A percentile compares a stretch with the other conserved stretches of the same genome.
phyloP scores from a whole-genome alignment of 1,284 basidiomycete genomes.

The Cryptococcus deneoformans region DNA sequence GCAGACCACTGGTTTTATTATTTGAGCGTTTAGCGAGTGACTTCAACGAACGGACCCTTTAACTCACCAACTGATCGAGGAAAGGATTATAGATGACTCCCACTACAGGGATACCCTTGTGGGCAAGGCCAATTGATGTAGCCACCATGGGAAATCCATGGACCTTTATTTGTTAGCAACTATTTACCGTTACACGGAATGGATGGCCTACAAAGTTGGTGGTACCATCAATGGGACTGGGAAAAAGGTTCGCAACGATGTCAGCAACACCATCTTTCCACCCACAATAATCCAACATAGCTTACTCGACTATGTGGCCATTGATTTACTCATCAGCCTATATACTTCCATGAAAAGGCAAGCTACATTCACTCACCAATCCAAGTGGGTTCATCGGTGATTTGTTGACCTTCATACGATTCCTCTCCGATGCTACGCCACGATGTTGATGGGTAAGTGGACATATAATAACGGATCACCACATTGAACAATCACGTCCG shows the following conservation, averaged over 20 bases:
- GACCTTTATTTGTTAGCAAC: slow-evolving; percentile 19
- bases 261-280: slow-evolving; percentile 6
- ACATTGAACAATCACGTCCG: not conserved
- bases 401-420: slow-evolving; percentile 69
- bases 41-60: not conserved
- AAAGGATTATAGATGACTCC: slow-evolving; percentile 94
- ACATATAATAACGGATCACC: not conserved
- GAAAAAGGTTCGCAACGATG: not conserved
- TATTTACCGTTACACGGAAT: too few species aligned
- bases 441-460: slow-evolving; percentile 49
- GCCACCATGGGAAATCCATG: slow-evolving; percentile 76
- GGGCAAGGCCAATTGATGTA: slow-evolving; percentile 87
- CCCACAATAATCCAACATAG: too few species aligned
- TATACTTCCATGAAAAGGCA: too few species aligned
- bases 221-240: slow-evolving; percentile 55
- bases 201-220: slow-evolving; percentile 81
- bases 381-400: slow-evolving; percentile 87
- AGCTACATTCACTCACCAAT: slow-evolving; percentile 52
- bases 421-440: slow-evolving; percentile 69
- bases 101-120: slow-evolving; percentile 72
- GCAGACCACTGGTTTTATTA: slow-evolving; percentile 61
- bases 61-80: slow-evolving; percentile 67
- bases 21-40: not conserved
- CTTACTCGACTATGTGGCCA: too few species aligned
- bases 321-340: too few species aligned